Percentiles rank a stretch among this genome's conserved stretches.
phyloP scores from a whole-genome alignment of 73 alveolate species.

The Paramecium caudatum region DNA sequence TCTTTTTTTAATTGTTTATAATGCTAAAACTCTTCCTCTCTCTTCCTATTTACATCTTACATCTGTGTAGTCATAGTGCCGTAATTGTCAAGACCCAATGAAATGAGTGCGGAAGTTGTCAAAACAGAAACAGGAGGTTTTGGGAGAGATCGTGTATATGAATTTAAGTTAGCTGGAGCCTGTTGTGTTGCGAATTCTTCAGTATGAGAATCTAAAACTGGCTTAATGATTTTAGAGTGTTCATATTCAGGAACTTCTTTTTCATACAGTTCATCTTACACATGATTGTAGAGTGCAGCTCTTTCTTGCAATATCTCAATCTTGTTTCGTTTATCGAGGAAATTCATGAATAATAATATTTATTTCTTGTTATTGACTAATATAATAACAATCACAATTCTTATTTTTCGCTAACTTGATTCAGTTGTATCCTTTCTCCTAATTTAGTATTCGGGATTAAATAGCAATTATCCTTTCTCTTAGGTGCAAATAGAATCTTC shows the following conservation, averaged over 20 bases:
- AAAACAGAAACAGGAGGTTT: constrained; percentile 58
- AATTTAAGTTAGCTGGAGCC: background rate
- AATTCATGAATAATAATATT: no score
- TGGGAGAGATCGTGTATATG: background rate
- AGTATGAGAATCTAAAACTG: constrained; percentile 32
- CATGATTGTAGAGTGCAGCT: constrained; percentile 49
- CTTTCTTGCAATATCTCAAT: constrained; percentile 58
- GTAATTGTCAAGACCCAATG: constrained; percentile 65
- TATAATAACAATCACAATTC: no score
- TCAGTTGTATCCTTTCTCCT: no score
- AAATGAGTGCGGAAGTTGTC: constrained; percentile 65
- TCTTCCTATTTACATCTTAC: constrained; percentile 40
- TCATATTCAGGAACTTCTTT: constrained; percentile 31
- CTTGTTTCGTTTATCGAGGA: constrained; percentile 58
- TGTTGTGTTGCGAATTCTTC: constrained; percentile 25
- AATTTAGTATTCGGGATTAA: no score
- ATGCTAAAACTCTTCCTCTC: constrained; percentile 10
- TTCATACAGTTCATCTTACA: constrained; percentile 46
- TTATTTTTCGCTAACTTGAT: no score
- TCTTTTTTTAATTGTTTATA: constrained; percentile 20
- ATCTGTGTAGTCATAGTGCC: constrained; percentile 35
- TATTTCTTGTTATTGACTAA: no score
- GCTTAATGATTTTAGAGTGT: background rate
- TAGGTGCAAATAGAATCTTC: constrained; percentile 70
- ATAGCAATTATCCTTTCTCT: background rate